Evolutionary conservation across 2,329 filamentous ascomycete genomes (phyloP), one percentile per base, ranked within the genome.

Genomic region (Fusarium equiseti): DNA sequence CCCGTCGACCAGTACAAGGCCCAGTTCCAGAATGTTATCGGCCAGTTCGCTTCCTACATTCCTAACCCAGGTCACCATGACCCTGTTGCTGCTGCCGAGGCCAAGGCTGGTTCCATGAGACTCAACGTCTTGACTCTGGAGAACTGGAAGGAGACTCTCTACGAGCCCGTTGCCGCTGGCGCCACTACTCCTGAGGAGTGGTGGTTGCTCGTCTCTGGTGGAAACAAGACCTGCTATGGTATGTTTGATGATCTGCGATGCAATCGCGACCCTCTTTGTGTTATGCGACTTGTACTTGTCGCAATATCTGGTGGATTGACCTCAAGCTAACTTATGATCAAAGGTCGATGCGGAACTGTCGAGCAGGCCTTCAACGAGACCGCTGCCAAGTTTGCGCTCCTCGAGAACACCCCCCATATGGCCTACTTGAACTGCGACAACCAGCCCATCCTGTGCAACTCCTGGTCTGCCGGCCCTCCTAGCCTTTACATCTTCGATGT

Each of bases 161-260:
- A 88, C 77, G 83, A 83, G 53, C 87, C 89, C 31, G 88, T 91
- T 62, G 83, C 88, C 66, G 80, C 88, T 11, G 87, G 81, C 29
- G 86, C 87, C 68, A 87, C 87, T 13, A 86, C 84, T 67, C 90
- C 92, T 8, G 90, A 91, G 80, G 90, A 94, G 81, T 94, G 91
- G 91, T 90, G 92, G 85, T 83, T 95, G 66, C 85, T 92, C 72
- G 82, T 93, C 72, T 92, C 90, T 12, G 92, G 92, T 59, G 85
- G 91, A 73, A 94, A 95, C 85, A 91, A 90, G 83, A 94, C 92
- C 32, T 95, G 92, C 83, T 91, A 87, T 77, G 87, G 88, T 89
- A 82, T 62, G 85, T 59, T 49, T 56, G 42, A 38, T 51, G 32
- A 45, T 18, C 22, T 46, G 46, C 22, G 49, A 49, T 51, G 40